Evolutionary conservation across 257 asterid genomes (phyloP).

Genomic region (Ehretia macrophylla): DNA sequence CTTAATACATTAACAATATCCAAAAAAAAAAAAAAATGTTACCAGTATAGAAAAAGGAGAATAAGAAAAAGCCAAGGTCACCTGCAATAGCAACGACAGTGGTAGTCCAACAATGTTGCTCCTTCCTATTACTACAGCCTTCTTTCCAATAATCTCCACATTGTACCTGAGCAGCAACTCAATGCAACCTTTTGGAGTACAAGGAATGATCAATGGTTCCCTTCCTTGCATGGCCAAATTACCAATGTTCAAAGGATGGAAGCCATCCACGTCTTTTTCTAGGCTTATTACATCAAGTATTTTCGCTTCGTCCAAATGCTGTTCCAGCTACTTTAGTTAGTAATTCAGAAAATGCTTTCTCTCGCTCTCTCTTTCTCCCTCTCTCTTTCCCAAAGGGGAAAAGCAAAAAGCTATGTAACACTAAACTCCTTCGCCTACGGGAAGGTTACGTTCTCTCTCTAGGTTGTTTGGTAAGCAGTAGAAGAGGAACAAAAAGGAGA

Average conservation of each 20-base stretch:
- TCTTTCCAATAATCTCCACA: slow-evolving; percentile 20
- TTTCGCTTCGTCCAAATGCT: slow-evolving; percentile 25
- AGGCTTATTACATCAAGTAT: slow-evolving; percentile 19
- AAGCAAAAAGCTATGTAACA: too few species aligned
- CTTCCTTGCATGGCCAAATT: slow-evolving; percentile 22
- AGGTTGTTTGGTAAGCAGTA: too few species aligned
- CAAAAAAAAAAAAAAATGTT: neutral
- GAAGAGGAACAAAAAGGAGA: too few species aligned
- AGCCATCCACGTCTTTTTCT: slow-evolving; percentile 30
- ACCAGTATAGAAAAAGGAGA: neutral
- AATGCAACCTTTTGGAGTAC: slow-evolving; percentile 28
- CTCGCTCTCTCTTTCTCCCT: too few species aligned
- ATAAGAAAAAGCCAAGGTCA: neutral
- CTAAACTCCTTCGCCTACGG: too few species aligned
- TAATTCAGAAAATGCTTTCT: neutral
- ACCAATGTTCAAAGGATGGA: slow-evolving; percentile 26
- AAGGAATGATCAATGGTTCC: slow-evolving; percentile 27
- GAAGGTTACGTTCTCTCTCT: too few species aligned
- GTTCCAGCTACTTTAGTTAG: slow-evolving; percentile 17
- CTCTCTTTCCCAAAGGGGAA: too few species aligned
- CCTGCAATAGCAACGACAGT: slow-evolving; percentile 41
- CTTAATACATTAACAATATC: neutral
- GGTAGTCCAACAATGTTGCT: slow-evolving; percentile 96
- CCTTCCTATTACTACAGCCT: slow-evolving; percentile 35
- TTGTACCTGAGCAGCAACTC: slow-evolving; percentile 26